Conservation (phyloP, 2,329 filamentous ascomycete genomes). For the Diaporthe vaccinii region DNA sequence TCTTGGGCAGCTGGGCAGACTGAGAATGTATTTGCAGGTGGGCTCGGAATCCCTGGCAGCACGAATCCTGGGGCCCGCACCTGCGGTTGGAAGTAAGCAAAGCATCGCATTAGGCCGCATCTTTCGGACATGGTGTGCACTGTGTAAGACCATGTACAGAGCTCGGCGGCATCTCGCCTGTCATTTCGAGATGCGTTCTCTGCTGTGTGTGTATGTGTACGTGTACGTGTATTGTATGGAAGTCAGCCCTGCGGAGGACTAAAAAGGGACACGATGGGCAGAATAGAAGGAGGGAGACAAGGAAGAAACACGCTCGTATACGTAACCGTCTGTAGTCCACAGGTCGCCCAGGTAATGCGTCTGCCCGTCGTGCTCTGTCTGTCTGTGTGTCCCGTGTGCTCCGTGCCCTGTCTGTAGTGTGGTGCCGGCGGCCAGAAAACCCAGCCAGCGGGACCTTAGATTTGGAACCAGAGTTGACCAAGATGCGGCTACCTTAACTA, state of each 20-base stretch:
- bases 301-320: background rate
- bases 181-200: background rate
- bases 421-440: conserved; percentile 2
- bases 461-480: background rate
- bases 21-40: background rate
- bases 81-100: conserved; percentile 15
- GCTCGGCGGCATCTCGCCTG: background rate
- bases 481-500: conserved; percentile 1
- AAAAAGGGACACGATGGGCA: background rate
- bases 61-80: conserved; percentile 21
- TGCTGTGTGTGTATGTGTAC: background rate
- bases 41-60: conserved; percentile 22
- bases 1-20: background rate
- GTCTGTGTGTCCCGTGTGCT: background rate
- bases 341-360: background rate
- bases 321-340: background rate
- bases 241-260: background rate
- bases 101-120: conserved; percentile 26
- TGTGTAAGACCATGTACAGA: conserved; percentile 6
- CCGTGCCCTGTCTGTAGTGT: background rate
- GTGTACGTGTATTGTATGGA: too few relatives aligned
- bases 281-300: background rate
- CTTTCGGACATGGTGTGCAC: conserved; percentile 9
- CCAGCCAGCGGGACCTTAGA: conserved; percentile 17
- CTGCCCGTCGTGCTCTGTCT: background rate